Evolutionary conservation across 192 early-diverging fungal genomes (phyloP).

Genomic region (Chytriomyces sp.): DNA sequence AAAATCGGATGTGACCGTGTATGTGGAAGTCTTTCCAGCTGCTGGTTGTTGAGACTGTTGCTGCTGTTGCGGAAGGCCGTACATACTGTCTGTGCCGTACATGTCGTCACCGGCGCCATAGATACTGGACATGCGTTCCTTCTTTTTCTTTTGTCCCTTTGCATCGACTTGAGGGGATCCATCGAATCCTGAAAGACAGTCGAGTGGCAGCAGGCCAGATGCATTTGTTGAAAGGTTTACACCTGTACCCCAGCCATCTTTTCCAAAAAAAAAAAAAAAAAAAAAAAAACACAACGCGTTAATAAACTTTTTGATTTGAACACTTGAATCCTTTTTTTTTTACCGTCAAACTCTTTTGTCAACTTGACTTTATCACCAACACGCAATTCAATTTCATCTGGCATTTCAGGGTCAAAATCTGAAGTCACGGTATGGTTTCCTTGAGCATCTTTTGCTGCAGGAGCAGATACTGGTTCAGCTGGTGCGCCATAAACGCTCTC

Average conservation of each 20-base stretch:
- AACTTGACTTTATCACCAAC: background rate
- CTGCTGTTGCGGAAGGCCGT: background rate
- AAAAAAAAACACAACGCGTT: background rate
- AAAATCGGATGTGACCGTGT: slow-evolving; percentile 17
- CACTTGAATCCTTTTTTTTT: background rate
- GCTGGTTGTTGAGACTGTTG: background rate
- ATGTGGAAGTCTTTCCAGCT: background rate
- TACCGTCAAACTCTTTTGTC: background rate
- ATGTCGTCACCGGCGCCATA: slow-evolving; percentile 7
- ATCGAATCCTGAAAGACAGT: background rate
- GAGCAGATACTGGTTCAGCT: no score
- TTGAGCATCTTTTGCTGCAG: background rate
- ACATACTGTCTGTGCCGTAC: background rate
- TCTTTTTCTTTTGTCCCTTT: slow-evolving; percentile 26
- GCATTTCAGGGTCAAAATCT: background rate
- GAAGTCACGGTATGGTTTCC: background rate
- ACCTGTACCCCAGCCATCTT: slow-evolving; percentile 31
- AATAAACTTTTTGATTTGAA: no score
- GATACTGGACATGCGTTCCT: slow-evolving; percentile 19
- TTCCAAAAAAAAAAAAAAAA: slow-evolving; percentile 17
- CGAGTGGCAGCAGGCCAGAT: slow-evolving; percentile 27
- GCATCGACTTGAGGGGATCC: background rate
- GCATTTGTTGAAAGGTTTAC: slow-evolving; percentile 14
- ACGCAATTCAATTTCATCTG: background rate
- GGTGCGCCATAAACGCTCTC: background rate